A percentile compares a stretch with the other conserved stretches of the same genome.
These are phyloP conservation scores for Pythium grandisporangium DNA, from an alignment of 352 stramenopile genomes.

Conservation along the genomic window DNA sequence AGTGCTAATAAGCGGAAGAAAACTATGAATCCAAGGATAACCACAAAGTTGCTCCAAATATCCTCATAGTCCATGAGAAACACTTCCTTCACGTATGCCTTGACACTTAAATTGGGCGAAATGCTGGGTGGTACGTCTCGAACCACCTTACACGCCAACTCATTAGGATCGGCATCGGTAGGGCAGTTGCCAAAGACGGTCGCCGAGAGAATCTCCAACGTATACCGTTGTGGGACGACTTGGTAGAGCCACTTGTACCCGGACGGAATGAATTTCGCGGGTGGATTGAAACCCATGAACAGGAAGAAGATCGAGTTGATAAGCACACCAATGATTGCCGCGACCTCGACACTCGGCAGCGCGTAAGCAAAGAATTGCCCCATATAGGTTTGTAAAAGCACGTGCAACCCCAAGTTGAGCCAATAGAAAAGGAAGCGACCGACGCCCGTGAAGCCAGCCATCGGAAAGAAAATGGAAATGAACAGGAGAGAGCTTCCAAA, in stretches of 20 bases:
- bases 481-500: slow-evolving; percentile 15
- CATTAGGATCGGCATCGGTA: not conserved
- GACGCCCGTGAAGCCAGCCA: slow-evolving; percentile 17
- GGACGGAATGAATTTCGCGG: slow-evolving; percentile 27
- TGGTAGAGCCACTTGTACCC: slow-evolving; percentile 55
- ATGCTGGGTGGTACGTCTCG: slow-evolving; percentile 3
- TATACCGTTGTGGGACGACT: slow-evolving; percentile 21
- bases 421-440: slow-evolving; percentile 15
- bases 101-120: slow-evolving; percentile 5
- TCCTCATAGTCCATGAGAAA: slow-evolving; percentile 21
- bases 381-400: slow-evolving; percentile 18
- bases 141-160: slow-evolving; percentile 13
- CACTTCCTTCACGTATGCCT: slow-evolving; percentile 13
- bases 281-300: slow-evolving; percentile 68
- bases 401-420: slow-evolving; percentile 11
- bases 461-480: slow-evolving; percentile 20
- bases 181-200: slow-evolving; percentile 13
- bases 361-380: slow-evolving; percentile 15
- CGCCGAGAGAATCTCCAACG: slow-evolving; percentile 10
- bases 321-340: slow-evolving; percentile 15
- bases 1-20: slow-evolving; percentile 16
- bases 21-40: slow-evolving; percentile 16
- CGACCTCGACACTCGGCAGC: slow-evolving; percentile 17
- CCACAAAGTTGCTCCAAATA: slow-evolving; percentile 20
- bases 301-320: slow-evolving; percentile 66